Base-by-base conservation (phyloP, 202 grass and related monocot genomes). In the Hordeum pubiflorum region DNA sequence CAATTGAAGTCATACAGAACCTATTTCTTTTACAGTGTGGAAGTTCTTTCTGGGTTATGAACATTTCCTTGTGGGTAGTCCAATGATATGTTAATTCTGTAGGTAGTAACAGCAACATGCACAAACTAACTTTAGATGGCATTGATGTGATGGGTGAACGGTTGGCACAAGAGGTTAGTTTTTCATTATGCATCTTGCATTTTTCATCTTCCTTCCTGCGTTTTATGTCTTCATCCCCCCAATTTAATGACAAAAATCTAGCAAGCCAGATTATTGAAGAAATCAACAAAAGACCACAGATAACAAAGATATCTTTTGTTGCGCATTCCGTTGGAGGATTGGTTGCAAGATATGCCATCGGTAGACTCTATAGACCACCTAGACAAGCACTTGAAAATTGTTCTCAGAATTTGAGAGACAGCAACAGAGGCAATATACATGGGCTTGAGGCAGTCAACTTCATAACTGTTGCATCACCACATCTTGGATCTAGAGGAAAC, bases 401-500 rank as follows among this genome's bases (percentile, higher is more conserved):
- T 77, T 75, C 61, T 54, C 54, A 86, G 78, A 78, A 46, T 89
- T 52, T 78, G 73, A 39, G 63, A 83, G 85, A 89, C 7, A 76
- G 43, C 63, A 62, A 46, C 41, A 79, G 14, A 75, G 92, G 87
- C 63, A 90, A 87, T 69, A 90, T 99, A 85, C 83, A 90, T 76
- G 90, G 96, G 52, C 85, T 99, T 63, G 89, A 99, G 81, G 89
- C 92, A 27, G 72, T 99, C 78, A 99, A 99, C 85, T 99, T 99
- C 77, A 81, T 99, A 78, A 96, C 96, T 37, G 89, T 90, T 81
- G 96, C 96, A 7, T 82, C 96, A 55, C 96, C 96, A 18, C 96
- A 99, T 96, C 96, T 99, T 83, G 96, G 96, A 87, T 99, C 96
- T 17, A 93, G 92, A 82, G 96, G 96, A 91, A 91, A 99, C 40